Evolutionary conservation across 192 early-diverging fungal genomes (phyloP), one percentile per base, ranked within the genome.

Genomic region (Spinellus fusiger): DNA sequence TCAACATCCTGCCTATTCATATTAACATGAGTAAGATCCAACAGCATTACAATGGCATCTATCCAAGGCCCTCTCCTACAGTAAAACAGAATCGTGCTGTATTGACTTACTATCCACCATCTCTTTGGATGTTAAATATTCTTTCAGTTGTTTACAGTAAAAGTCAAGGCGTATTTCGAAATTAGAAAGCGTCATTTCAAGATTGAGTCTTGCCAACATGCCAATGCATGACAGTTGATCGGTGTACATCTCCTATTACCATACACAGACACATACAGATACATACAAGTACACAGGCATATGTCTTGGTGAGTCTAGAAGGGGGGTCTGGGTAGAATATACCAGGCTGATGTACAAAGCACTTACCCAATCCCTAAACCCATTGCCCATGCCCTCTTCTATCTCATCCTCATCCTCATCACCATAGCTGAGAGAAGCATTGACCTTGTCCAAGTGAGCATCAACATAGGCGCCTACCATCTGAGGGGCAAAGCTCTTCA

Each of bases 191-290:
- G 73, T 73, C 60, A 81, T 74, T 1, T 63, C 67, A 5, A 81
- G 71, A 57, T 83, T 73, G 3, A 88, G 61, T 34, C 90, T 77
- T 37, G 77, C 89, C 16, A 92, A 49, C 1, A 73, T 76, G 12
- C 79, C 80, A 50, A 89, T 84, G 27, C 81, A 66, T 3, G 84
- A 69, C 27, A 92, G 69, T 62, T 90, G 90, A 64, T 92, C 90
- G 8, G 70, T 83, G 65, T 86, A 90, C 13, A 82, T 64, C 31
- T 88, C 87, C 66, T 84, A 64, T 35, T 28, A 4, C 0, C 27
- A 50, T n/a, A 59, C 25, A 18, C 25, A 47, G 46, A 10, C 26
- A n/a, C n/a, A n/a, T n/a, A n/a, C n/a, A n/a, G n/a, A n/a, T n/a
- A n/a, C n/a, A n/a, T n/a, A n/a, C n/a, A n/a, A n/a, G n/a, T n/a